phyloP scores from a whole-genome alignment of 805 yeast genomes.

The Brettanomyces anomalus region DNA sequence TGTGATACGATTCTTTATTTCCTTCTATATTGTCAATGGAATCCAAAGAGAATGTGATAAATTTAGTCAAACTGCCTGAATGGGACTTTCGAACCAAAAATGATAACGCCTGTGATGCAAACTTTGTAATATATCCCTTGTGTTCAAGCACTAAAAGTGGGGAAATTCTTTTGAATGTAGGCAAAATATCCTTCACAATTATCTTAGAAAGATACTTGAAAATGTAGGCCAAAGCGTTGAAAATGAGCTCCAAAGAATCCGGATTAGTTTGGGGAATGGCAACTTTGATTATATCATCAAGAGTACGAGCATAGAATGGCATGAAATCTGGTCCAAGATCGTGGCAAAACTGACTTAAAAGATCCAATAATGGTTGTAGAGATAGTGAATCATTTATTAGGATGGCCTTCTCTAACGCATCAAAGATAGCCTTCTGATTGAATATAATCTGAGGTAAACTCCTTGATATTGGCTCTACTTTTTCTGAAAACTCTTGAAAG shows the following conservation, averaged over 20 bases:
- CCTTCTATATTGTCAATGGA: constrained; percentile 22
- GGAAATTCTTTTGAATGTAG: constrained; percentile 57
- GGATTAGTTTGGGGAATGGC: constrained; percentile 43
- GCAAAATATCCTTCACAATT: constrained; percentile 51
- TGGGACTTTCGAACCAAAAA: constrained; percentile 68
- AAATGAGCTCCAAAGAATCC: constrained; percentile 69
- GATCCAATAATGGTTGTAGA: constrained; percentile 72
- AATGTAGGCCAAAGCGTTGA: constrained; percentile 76
- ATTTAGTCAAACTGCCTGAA: constrained; percentile 33
- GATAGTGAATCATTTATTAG: constrained; percentile 56
- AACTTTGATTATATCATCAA: constrained; percentile 42
- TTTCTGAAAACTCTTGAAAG: constrained; percentile 55
- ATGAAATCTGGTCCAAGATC: constrained; percentile 90
- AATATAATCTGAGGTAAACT: constrained; percentile 75
- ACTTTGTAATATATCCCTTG: constrained; percentile 63
- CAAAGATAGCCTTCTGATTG: constrained; percentile 55
- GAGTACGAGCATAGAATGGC: constrained; percentile 45
- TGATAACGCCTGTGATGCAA: constrained; percentile 86
- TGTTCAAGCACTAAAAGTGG: constrained; percentile 53
- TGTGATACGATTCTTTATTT: constrained; percentile 35
- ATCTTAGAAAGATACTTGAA: constrained; percentile 77
- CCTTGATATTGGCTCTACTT: constrained; percentile 45
- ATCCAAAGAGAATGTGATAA: constrained; percentile 34
- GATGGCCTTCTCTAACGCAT: constrained; percentile 31
- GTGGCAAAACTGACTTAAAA: constrained; percentile 77